Base-by-base conservation (phyloP, 441 rosid species). In the Biscutella laevigata region DNA sequence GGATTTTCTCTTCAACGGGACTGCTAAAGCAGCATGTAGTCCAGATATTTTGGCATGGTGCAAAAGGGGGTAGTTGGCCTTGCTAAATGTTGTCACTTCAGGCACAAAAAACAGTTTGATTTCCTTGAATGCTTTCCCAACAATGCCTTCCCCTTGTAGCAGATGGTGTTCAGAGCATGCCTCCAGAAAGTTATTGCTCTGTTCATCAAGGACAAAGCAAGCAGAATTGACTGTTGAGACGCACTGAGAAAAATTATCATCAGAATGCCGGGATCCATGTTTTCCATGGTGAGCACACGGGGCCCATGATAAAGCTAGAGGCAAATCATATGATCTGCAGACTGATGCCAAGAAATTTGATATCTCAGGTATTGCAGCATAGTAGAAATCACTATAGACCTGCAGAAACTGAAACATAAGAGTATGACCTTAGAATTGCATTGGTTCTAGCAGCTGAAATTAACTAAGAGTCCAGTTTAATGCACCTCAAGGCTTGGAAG, bases 291-390 rank as follows among this genome's bases (percentile, higher is more conserved):
- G 70, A 42, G 71, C 61, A 54, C 94, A 82, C 5, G 82, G 75
- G 2, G 83, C 89, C 99, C 99, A 88, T 2, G 95, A 88, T 43
- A 77, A 74, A 62, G 95, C 96, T 46, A 92, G 72, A 44, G 92
- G 95, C 42, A 92, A 44, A 9, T 68, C 47, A 63, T 82, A 65
- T 21, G 25, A 63, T 62, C 61, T 72, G 81, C 92, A 92, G 27
- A 78, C 82, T 7, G 78, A 74, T 44, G 56, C 67, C 70, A 86
- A 44, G 69, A 79, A 69, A 39, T 77, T 77, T 14, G 71, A 61
- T 45, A 92, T 67, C 63, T 78, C 84, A n/a, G 78, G 83, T 49
- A 81, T 70, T 15, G 83, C 83, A 9, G 71, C 77, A 42, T 67
- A 53, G 75, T 76, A 71, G 45, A 67, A 79, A 25, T 73, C 77